Conservation (phyloP, 768 basidiomycete species). For the Naganishia antarctica region DNA sequence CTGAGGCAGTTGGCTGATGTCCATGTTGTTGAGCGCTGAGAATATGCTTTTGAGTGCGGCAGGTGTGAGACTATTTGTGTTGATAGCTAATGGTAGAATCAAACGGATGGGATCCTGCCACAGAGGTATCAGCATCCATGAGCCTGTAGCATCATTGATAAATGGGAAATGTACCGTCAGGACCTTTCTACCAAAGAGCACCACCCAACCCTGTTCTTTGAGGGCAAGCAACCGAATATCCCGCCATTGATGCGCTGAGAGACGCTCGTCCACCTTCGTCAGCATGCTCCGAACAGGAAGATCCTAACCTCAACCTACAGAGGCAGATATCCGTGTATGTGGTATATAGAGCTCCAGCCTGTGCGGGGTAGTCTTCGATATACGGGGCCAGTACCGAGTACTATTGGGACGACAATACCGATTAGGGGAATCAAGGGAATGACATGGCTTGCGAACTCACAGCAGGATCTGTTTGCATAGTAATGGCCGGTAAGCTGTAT, state of each 20-base stretch:
- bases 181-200: conserved; percentile 43
- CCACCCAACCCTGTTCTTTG: conserved; percentile 35
- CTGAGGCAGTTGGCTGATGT: conserved; percentile 21
- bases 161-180: conserved; percentile 30
- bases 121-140: neutral
- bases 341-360: conserved; percentile 44
- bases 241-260: conserved; percentile 45
- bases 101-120: conserved; percentile 40
- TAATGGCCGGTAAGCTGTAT: neutral
- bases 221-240: conserved; percentile 37
- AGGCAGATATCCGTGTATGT: conserved; percentile 43
- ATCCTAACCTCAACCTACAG: conserved; percentile 31
- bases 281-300: neutral
- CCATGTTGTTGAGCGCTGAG: conserved; percentile 26
- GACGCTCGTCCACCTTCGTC: neutral
- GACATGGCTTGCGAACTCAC: neutral
- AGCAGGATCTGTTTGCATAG: conserved; percentile 17
- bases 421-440: neutral
- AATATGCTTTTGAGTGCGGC: conserved; percentile 40
- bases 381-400: conserved; percentile 29
- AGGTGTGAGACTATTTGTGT: conserved; percentile 42
- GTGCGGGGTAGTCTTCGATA: conserved; percentile 35
- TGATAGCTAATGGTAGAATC: conserved; percentile 43
- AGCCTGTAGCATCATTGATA: too few species aligned
- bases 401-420: conserved; percentile 4